Conservation (phyloP, 202 grass and related monocot species). For the Alloteropsis angusta region DNA sequence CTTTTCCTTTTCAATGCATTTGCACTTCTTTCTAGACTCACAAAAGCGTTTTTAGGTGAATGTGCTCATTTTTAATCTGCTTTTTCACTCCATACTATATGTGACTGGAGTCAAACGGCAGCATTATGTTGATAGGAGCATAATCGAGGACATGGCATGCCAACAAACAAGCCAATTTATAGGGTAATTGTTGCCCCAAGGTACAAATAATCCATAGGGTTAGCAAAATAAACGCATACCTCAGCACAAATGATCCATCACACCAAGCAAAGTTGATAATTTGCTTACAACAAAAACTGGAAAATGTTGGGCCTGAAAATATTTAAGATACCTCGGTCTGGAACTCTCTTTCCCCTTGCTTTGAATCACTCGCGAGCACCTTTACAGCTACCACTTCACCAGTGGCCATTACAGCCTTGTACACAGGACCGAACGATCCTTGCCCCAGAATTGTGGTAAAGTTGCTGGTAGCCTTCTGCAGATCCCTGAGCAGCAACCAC, state of each 20-base stretch:
- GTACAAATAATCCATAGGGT: neutral
- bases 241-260: neutral
- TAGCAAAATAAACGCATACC: neutral
- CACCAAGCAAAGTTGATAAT: neutral
- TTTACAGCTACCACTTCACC: conserved; percentile 83
- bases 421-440: conserved; percentile 97
- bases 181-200: neutral
- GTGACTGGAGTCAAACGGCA: neutral
- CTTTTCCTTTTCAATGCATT: neutral
- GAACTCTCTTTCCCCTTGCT: conserved; percentile 91
- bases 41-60: neutral
- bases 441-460: conserved; percentile 92
- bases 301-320: neutral
- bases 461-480: conserved; percentile 87
- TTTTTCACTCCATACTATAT: neutral
- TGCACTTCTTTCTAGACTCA: neutral
- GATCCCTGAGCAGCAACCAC: conserved; percentile 48
- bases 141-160: neutral
- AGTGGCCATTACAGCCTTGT: conserved; percentile 84
- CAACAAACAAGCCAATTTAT: neutral
- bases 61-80: neutral
- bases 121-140: neutral
- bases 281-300: neutral
- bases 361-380: conserved; percentile 82
- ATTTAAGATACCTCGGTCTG: conserved; percentile 68